Evolutionary conservation across 768 basidiomycete genomes (phyloP).

Genomic region (Roridomyces roridus): DNA sequence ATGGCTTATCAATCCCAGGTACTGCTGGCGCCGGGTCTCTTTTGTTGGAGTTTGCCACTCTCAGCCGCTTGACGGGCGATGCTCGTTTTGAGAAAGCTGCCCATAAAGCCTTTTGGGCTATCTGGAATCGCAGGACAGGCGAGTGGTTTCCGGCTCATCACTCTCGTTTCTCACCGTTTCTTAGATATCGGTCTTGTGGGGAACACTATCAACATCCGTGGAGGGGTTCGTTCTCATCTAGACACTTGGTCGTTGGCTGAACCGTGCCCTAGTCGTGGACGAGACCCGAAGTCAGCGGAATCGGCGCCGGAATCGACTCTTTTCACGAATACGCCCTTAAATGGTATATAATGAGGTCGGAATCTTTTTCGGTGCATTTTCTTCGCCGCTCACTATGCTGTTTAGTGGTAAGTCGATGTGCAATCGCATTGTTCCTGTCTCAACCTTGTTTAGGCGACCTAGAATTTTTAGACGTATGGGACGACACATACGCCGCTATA

Average conservation of each 20-base stretch:
- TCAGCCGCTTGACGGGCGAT: slow-evolving; percentile 91
- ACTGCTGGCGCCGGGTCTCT: slow-evolving; percentile 93
- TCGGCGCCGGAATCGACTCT: slow-evolving; percentile 95
- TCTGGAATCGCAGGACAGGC: slow-evolving; percentile 88
- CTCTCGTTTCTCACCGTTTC: too few species aligned
- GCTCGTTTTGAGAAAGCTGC: slow-evolving; percentile 90
- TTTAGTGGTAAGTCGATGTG: slow-evolving; percentile 46
- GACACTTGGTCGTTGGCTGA: slow-evolving; percentile 1
- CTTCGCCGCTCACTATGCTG: slow-evolving; percentile 2
- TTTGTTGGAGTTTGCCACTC: slow-evolving; percentile 91
- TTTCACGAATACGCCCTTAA: slow-evolving; percentile 96
- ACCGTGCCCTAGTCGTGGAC: slow-evolving; percentile 65
- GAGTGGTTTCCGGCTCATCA: too few species aligned
- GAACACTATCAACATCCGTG: slow-evolving; percentile 85
- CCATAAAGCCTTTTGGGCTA: slow-evolving; percentile 86
- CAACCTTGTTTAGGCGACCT: slow-evolving; percentile 62
- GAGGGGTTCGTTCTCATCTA: slow-evolving; percentile 60
- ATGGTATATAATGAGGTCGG: slow-evolving; percentile 81
- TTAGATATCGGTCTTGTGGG: slow-evolving; percentile 79
- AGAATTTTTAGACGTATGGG: slow-evolving; percentile 84
- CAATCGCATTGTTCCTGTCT: background rate
- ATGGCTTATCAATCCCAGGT: slow-evolving; percentile 53
- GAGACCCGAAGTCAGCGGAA: slow-evolving; percentile 75
- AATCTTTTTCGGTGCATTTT: background rate
- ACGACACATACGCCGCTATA: slow-evolving; percentile 80